Base-by-base conservation (phyloP, 106 monocot genomes). In the Triglochin maritima region DNA sequence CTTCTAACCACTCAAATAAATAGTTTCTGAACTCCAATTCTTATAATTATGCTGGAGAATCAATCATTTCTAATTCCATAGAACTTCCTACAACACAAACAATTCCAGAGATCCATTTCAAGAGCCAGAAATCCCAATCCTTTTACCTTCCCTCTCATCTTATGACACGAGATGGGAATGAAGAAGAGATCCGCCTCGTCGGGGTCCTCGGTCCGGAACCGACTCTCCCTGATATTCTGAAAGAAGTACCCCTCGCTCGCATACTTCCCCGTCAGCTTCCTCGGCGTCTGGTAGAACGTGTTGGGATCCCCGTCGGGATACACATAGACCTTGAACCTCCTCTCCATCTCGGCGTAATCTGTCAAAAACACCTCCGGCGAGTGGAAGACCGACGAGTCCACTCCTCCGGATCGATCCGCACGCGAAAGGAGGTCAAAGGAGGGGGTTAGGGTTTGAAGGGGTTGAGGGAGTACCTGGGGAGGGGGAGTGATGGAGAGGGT, bases 201-300 rank as follows among this genome's bases (percentile, higher is more conserved):
- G 3, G 95, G 95, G 63, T 95, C 83, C n/a, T 87, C 79, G 7
- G 95, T 95, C 43, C 76, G 74, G 67, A 95, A 90, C 42, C 65
- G 16, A 69, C 90, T 83, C 78, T 95, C 95, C 46, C 85, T 58
- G 61, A 95, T 90, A 72, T 95, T 95, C 79, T 95, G 90, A 68
- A 95, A 90, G 80, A 95, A 95, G 81, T 87, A 95, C 2, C 95
- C 95, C 76, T 95, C 95, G 49, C 95, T 95, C 3, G 90, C 70
- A 74, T 95, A 95, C 87, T 95, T 95, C 14, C 95, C 95, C 10
- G 95, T 95, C 52, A 95, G 69, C 81, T 95, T 95, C 81, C 95
- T 73, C 46, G 90, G 90, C 17, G 95, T 95, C 78, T 95, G 95
- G 64, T 81, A 95, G 66, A 68, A 90, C 17, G 95, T 95, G 11